Evolutionary conservation across 1,139 yeast species (phyloP).

Genomic region (Scheffersomyces parashehatae): DNA sequence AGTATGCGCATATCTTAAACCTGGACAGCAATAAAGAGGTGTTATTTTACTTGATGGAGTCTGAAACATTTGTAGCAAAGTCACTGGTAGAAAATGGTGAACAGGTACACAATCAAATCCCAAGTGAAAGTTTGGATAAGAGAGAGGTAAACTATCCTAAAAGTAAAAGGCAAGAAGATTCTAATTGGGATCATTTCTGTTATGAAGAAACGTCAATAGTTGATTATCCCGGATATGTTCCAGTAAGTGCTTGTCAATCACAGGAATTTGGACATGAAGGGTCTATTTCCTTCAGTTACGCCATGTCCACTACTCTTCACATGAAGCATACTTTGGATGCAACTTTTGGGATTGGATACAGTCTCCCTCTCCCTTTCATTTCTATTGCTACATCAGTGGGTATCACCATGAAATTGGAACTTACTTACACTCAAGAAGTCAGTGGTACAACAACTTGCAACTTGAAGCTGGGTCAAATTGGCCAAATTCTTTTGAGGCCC

Average conservation of each 20-base stretch:
- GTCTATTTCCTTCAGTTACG: slow-evolving; percentile 14
- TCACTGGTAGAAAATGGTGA: not conserved
- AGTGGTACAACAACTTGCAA: slow-evolving; percentile 17
- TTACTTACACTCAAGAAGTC: slow-evolving; percentile 4
- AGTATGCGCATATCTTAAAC: not conserved
- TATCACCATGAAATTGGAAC: slow-evolving; percentile 1
- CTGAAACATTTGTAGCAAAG: slow-evolving; percentile 5
- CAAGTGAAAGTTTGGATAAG: not conserved
- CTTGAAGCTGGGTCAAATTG: slow-evolving; percentile 17
- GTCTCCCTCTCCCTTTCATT: not conserved
- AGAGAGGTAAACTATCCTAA: not conserved
- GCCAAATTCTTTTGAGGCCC: slow-evolving; percentile 24
- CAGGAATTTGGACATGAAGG: slow-evolving; percentile 22
- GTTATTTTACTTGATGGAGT: slow-evolving; percentile 5
- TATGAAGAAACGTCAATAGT: slow-evolving; percentile 5
- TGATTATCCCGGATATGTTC: slow-evolving; percentile 21
- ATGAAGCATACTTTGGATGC: not conserved
- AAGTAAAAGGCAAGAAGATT: not conserved
- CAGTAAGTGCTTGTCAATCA: slow-evolving; percentile 26
- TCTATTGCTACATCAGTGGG: slow-evolving; percentile 10
- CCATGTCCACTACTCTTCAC: slow-evolving; percentile 1
- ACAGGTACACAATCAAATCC: not conserved
- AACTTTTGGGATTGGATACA: not conserved
- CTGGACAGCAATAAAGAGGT: slow-evolving; percentile 2
- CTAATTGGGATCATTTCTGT: slow-evolving; percentile 20